A percentile compares a stretch with the other conserved stretches of the same genome.
phyloP scores from a whole-genome alignment of 2,329 filamentous ascomycete genomes.

The Fusarium algeriense region DNA sequence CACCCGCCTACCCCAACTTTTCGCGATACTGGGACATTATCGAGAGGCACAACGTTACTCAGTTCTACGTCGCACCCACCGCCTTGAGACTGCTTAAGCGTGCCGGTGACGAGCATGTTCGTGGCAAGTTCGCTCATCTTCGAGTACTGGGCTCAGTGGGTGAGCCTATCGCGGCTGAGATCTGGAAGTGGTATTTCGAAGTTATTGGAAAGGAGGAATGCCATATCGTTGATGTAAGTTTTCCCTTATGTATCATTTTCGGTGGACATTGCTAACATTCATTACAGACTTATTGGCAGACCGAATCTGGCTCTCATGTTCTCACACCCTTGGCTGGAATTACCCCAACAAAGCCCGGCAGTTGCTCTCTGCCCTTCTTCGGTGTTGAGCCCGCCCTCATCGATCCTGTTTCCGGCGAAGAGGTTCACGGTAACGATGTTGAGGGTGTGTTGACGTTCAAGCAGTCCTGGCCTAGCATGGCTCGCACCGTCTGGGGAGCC shows the following conservation, averaged over 20 bases:
- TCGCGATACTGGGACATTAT: constrained; percentile 99
- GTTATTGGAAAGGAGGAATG: constrained; percentile 92
- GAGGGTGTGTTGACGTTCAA: constrained; percentile 98
- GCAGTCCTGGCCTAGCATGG: constrained; percentile 98
- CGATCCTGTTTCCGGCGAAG: constrained; percentile 93
- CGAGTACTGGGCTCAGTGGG: constrained; percentile 94
- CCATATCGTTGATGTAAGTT: constrained; percentile 91
- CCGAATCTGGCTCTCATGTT: constrained; percentile 96
- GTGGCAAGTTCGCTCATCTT: constrained; percentile 88
- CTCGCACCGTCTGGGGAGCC: constrained; percentile 95
- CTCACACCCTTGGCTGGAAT: constrained; percentile 94
- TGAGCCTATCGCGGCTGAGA: constrained; percentile 96
- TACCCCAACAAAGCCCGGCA: constrained; percentile 96
- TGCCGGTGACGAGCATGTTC: constrained; percentile 92
- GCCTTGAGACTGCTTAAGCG: constrained; percentile 94
- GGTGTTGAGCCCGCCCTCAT: constrained; percentile 98
- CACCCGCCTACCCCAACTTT: constrained; percentile 96
- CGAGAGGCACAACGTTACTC: constrained; percentile 92
- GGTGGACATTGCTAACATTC: constrained; percentile 31
- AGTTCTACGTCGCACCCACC: constrained; percentile 98
- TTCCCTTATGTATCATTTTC: not conserved
- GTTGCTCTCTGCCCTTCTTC: constrained; percentile 96
- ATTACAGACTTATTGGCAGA: constrained; percentile 97
- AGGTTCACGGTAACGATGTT: constrained; percentile 94
- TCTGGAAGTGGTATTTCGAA: constrained; percentile 99